These are phyloP conservation scores for Ophiostoma ulmi DNA, from an alignment of 2,329 filamentous ascomycete species.

Conservation along the genomic window DNA sequence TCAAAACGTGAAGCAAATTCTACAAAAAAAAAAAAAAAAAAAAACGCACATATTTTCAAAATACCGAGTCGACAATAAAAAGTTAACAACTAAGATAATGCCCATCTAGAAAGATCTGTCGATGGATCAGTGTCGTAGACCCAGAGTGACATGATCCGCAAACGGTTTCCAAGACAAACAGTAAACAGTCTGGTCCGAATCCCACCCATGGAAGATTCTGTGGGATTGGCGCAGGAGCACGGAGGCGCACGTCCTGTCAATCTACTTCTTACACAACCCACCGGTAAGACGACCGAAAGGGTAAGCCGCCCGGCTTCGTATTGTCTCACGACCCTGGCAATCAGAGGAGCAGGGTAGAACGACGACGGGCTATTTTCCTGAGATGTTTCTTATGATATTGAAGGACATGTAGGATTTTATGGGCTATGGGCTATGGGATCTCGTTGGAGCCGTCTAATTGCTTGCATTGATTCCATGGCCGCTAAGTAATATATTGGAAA, in stretches of 20 bases:
- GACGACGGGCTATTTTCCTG: background rate
- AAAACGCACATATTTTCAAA: background rate
- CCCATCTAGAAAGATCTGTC: background rate
- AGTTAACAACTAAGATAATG: background rate
- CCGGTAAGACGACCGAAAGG: background rate
- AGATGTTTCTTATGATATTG: too few species aligned
- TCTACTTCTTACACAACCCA: background rate
- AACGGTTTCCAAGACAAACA: background rate
- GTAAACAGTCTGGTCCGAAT: too few species aligned
- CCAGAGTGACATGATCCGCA: background rate
- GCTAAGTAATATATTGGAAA: conserved; percentile 2
- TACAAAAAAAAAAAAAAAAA: background rate
- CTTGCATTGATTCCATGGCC: background rate
- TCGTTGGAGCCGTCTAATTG: background rate
- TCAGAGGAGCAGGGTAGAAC: background rate
- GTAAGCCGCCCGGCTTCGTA: conserved; percentile 1
- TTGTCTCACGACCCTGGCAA: conserved; percentile 11
- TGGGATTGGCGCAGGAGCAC: background rate
- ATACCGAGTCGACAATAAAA: background rate
- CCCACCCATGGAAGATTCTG: background rate
- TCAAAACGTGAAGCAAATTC: too few species aligned
- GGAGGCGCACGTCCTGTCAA: background rate
- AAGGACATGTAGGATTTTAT: too few species aligned
- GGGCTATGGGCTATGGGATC: too few species aligned
- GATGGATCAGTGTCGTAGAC: background rate